phyloP scores from a whole-genome alignment of 495 filamentous ascomycete species.

The Daldinia bambusicola region DNA sequence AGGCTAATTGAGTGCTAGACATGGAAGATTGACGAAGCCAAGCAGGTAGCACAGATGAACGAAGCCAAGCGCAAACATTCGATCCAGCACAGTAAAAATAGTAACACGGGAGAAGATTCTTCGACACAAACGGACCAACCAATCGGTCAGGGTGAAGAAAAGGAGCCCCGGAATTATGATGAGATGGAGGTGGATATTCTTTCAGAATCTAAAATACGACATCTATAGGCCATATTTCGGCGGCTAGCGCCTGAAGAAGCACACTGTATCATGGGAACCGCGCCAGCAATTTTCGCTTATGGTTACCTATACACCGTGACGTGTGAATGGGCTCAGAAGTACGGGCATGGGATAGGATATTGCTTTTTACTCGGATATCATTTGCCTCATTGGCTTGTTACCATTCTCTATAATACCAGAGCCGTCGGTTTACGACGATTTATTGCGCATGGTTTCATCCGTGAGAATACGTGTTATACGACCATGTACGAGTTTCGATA shows the following conservation, averaged over 20 bases:
- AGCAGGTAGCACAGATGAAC: background rate
- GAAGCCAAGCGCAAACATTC: background rate
- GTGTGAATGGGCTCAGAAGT: background rate
- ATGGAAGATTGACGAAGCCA: constrained; percentile 18
- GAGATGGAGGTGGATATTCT: constrained; percentile 5
- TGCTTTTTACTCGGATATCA: background rate
- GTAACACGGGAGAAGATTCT: background rate
- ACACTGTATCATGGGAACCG: background rate
- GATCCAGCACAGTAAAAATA: background rate
- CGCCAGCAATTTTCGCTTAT: background rate
- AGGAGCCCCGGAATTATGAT: background rate
- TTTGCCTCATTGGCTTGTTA: background rate
- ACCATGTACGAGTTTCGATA: background rate
- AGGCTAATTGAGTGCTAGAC: constrained; percentile 6
- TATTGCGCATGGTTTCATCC: background rate
- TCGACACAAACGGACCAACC: background rate
- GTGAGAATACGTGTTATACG: background rate
- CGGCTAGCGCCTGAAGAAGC: background rate
- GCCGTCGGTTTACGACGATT: background rate
- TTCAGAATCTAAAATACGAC: background rate
- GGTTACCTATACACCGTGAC: background rate
- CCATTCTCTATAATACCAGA: background rate
- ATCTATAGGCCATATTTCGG: background rate
- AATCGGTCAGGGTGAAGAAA: background rate
- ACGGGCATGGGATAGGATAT: background rate